These are phyloP conservation scores for Colletotrichum lupini DNA, from an alignment of 2,329 filamentous ascomycete genomes.

Conservation along the genomic window DNA sequence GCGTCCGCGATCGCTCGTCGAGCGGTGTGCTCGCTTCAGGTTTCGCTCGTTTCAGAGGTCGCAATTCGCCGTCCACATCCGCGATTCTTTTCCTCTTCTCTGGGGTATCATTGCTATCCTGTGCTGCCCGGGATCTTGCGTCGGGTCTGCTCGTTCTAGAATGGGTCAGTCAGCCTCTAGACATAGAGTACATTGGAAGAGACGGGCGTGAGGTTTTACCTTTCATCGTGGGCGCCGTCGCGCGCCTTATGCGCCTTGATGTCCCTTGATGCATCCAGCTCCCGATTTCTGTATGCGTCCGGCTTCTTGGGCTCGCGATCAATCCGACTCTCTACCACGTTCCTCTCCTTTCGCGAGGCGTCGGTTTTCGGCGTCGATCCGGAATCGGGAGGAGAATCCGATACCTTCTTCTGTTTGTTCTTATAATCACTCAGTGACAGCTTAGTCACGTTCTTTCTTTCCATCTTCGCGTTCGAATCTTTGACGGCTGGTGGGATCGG, in stretches of 20 bases:
- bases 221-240: slow-evolving; percentile 44
- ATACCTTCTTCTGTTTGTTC: slow-evolving; percentile 59
- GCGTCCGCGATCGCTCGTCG: slow-evolving; percentile 46
- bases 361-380: slow-evolving; percentile 41
- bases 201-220: slow-evolving; percentile 38
- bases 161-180: neutral
- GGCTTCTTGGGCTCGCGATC: slow-evolving; percentile 38
- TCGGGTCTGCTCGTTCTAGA: slow-evolving; percentile 24
- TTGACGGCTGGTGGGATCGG: slow-evolving; percentile 52
- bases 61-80: slow-evolving; percentile 56
- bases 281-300: slow-evolving; percentile 40
- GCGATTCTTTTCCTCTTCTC: slow-evolving; percentile 59
- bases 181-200: neutral
- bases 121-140: slow-evolving; percentile 2
- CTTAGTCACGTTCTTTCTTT: slow-evolving; percentile 62
- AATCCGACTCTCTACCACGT: slow-evolving; percentile 28
- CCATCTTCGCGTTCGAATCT: slow-evolving; percentile 53
- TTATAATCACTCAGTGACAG: slow-evolving; percentile 70
- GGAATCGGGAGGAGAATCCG: slow-evolving; percentile 34
- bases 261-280: slow-evolving; percentile 41
- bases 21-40: slow-evolving; percentile 48
- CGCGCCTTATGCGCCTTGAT: slow-evolving; percentile 44
- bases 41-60: slow-evolving; percentile 59
- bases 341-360: slow-evolving; percentile 38
- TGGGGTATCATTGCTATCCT: slow-evolving; percentile 42